Evolutionary conservation across 108 stramenopile species (phyloP).

Genomic region (Asterionellopsis glacialis): DNA sequence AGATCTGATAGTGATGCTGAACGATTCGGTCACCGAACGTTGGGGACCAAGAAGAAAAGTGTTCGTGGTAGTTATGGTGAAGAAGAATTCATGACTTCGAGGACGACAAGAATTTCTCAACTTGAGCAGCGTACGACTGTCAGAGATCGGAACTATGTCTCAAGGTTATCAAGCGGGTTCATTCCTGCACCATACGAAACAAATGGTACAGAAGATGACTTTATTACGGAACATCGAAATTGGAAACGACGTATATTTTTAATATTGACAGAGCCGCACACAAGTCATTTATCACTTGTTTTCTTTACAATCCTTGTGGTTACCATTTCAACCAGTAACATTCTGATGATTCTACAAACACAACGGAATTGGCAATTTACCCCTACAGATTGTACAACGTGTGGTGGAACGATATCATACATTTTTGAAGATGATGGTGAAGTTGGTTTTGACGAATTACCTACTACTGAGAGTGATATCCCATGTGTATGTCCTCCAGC

Average conservation of each 20-base stretch:
- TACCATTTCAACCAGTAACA: conserved; percentile 35
- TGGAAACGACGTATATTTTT: conserved; percentile 47
- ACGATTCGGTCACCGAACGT: too few species aligned
- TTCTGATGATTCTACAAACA: conserved; percentile 68
- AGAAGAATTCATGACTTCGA: too few species aligned
- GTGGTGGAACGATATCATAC: conserved; percentile 30
- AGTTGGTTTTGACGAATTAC: conserved; percentile 3
- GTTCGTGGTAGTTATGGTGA: too few species aligned
- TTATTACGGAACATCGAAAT: background rate
- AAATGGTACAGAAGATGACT: too few species aligned
- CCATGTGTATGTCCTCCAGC: conserved; percentile 55
- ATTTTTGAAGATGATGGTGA: conserved; percentile 30
- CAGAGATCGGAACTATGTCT: too few species aligned
- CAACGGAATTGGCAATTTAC: conserved; percentile 43
- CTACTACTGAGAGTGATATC: background rate
- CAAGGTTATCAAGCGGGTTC: too few species aligned
- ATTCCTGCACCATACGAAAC: too few species aligned
- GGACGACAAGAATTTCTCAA: too few species aligned
- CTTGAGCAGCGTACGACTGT: too few species aligned
- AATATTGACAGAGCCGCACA: conserved; percentile 56
- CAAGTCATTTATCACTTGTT: conserved; percentile 30
- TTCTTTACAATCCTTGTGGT: conserved; percentile 52
- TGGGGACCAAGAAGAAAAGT: too few species aligned
- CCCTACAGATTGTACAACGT: conserved; percentile 41
- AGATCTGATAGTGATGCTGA: too few species aligned